Conservation (phyloP, 2,329 filamentous ascomycete genomes). For the Drechslerella dactyloides region DNA sequence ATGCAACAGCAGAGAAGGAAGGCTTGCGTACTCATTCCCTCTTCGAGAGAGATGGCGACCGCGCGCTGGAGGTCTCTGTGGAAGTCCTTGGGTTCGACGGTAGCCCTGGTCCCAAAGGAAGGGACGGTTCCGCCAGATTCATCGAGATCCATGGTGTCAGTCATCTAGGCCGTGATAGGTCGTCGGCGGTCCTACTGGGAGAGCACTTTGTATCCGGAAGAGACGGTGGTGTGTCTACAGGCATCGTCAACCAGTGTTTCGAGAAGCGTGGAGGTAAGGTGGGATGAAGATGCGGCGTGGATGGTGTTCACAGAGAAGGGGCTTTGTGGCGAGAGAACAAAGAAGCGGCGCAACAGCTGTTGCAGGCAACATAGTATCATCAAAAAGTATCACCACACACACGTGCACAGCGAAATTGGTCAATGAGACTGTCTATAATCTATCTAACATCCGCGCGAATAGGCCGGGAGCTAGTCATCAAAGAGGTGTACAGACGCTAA, state of each 20-base stretch:
- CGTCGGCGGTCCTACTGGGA: background rate
- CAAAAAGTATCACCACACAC: background rate
- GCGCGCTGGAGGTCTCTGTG: slow-evolving; percentile 17
- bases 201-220: background rate
- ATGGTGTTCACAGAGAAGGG: background rate
- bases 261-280: background rate
- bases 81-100: slow-evolving; percentile 13
- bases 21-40: slow-evolving; percentile 28
- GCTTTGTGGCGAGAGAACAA: slow-evolving; percentile 8
- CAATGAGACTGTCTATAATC: background rate
- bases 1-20: background rate
- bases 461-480: background rate
- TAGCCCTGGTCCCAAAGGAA: slow-evolving; percentile 22
- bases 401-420: background rate
- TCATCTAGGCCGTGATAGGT: slow-evolving; percentile 10
- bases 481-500: slow-evolving; percentile 31
- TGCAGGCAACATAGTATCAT: background rate
- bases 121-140: background rate
- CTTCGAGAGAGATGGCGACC: slow-evolving; percentile 22
- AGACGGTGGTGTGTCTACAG: slow-evolving; percentile 2
- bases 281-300: background rate
- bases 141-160: slow-evolving; percentile 24
- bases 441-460: slow-evolving; percentile 2
- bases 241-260: slow-evolving; percentile 9
- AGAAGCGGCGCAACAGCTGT: background rate